Base-by-base conservation (phyloP, 805 yeast genomes). In the Pichia heedii region DNA sequence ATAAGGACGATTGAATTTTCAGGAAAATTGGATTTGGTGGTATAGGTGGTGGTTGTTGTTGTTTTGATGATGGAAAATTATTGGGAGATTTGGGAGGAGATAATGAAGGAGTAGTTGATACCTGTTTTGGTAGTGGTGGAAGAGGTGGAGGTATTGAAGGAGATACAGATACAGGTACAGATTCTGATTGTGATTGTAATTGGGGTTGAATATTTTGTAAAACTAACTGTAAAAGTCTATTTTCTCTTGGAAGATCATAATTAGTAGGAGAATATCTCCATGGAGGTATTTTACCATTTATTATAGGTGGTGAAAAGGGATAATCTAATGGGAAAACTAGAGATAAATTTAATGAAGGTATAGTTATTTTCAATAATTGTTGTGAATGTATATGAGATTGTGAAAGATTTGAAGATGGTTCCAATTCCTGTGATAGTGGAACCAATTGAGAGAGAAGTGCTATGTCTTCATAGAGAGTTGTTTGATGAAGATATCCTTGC, bases 1-100 rank as follows among this genome's bases (percentile, higher is more conserved):
- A 11, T 21, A 38, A 20, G n/a, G 13, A 20, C 10, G 11, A 11
- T 21, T 38, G 33, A n/a, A 38, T 5, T 15, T 15, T 10, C 15
- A 11, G 11, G 6, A 38, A n/a, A 9, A 35, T 22, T 7, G 65
- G 64, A 36, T 61, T 57, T 1, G 58, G 54, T 11, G 64, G 65
- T 22, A 60, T 44, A 22, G 62, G 62, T 4, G 62, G 54, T 10
- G 51, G 48, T 11, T 34, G 16, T 9, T 38, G 36, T 16, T n/a
- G n/a, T n/a, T n/a, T n/a, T n/a, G n/a, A n/a, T n/a, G n/a, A n/a
- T n/a, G n/a, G n/a, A n/a, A n/a, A n/a, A n/a, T n/a, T n/a, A n/a
- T n/a, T n/a, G n/a, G n/a, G n/a, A n/a, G n/a, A n/a, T n/a, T n/a
- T n/a, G n/a, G n/a, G n/a, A n/a, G n/a, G n/a, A n/a, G n/a, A n/a